Conservation (phyloP, 169 alveolate species). For the Eimeria zaria region DNA sequence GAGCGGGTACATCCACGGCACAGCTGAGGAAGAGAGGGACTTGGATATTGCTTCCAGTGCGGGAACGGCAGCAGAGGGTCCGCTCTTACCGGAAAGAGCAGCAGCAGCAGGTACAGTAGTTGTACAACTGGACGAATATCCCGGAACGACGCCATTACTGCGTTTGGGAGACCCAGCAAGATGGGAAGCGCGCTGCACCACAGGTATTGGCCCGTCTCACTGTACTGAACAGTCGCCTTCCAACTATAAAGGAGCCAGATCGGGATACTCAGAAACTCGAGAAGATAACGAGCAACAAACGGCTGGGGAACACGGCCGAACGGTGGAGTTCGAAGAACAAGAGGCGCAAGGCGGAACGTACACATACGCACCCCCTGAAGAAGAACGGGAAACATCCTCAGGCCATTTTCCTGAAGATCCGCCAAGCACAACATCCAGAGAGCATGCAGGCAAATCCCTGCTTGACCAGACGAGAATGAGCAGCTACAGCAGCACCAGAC, state of each 20-base stretch:
- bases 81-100: not conserved
- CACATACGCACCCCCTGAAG: not conserved
- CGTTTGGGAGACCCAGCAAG: constrained; percentile 22
- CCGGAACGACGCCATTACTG: not conserved
- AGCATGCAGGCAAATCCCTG: not conserved
- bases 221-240: not conserved
- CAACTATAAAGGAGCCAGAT: not conserved
- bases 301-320: not conserved
- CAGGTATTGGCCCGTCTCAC: not conserved
- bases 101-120: not conserved
- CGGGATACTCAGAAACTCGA: not conserved
- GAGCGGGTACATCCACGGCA: not conserved
- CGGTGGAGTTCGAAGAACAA: not conserved
- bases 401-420: constrained; percentile 45
- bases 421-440: not conserved
- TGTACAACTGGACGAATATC: not conserved
- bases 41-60: not conserved
- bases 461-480: constrained; percentile 17
- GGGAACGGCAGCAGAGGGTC: not conserved
- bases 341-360: not conserved
- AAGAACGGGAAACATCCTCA: not conserved
- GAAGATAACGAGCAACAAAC: not conserved
- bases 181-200: constrained; percentile 67
- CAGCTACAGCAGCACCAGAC: constrained; percentile 49
- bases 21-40: not conserved